A percentile compares a stretch with the other conserved stretches of the same genome.
These are phyloP conservation scores for Pisolithus microcarpus DNA, from an alignment of 768 basidiomycete species.

Conservation along the genomic window DNA sequence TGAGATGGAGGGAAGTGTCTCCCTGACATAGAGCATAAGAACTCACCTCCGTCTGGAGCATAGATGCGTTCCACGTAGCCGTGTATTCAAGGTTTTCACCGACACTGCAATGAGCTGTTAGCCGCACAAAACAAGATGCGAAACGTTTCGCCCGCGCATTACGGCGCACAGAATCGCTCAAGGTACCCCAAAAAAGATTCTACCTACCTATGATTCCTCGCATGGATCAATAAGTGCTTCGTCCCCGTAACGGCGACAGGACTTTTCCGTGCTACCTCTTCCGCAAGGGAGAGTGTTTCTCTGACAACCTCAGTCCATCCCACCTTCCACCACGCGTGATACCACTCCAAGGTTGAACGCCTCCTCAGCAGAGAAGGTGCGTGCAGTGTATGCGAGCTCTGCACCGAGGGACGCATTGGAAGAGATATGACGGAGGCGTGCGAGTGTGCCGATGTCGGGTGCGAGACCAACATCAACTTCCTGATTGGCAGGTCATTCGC, in stretches of 20 bases:
- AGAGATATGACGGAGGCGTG: constrained; percentile 69
- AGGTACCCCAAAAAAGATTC: neutral
- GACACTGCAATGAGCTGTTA: constrained; percentile 15
- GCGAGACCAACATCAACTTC: constrained; percentile 86
- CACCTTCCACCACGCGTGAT: constrained; percentile 63
- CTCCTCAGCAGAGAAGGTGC: constrained; percentile 61
- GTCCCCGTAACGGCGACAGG: constrained; percentile 73
- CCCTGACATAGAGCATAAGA: neutral
- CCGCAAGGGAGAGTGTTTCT: constrained; percentile 61
- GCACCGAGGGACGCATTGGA: constrained; percentile 66
- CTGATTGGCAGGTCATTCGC: constrained; percentile 29
- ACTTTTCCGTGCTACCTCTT: constrained; percentile 62
- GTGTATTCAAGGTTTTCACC: constrained; percentile 51
- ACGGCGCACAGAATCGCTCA: neutral
- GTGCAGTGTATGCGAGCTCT: constrained; percentile 72
- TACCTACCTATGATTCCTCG: constrained; percentile 68
- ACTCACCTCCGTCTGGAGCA: constrained; percentile 44
- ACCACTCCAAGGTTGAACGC: constrained; percentile 67
- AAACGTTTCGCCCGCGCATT: neutral
- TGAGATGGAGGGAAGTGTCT: neutral
- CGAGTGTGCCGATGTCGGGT: constrained; percentile 82
- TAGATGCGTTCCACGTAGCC: constrained; percentile 47
- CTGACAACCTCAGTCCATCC: constrained; percentile 56
- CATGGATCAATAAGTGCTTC: constrained; percentile 72
- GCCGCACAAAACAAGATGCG: neutral